Evolutionary conservation across 768 basidiomycete genomes (phyloP), one percentile per base, ranked within the genome.

Genomic region (Russula brevipes): DNA sequence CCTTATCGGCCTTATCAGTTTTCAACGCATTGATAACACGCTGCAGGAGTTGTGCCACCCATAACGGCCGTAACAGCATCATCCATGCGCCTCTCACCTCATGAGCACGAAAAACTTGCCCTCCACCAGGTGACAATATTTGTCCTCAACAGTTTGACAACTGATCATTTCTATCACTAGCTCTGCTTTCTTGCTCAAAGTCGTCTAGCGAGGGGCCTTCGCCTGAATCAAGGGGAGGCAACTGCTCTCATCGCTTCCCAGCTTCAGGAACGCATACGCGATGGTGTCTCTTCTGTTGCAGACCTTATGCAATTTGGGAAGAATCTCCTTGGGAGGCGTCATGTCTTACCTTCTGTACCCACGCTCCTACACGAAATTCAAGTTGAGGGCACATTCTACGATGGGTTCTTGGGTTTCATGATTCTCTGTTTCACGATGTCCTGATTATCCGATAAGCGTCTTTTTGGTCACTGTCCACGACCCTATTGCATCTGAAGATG

Each of bases 401-500:
- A 94, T 66, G 90, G 90, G 94, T 91, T 69, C 82, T 70, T 17
- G 44, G 12, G 54, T 38, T 45, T 31, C 46, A 17, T 24, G 9
- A 11, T n/a, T 38, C 31, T 38, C 30, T 42, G 53, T 63, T 31
- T 42, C 61, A 41, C 42, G 61, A 17, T 42, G 59, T 52, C 36
- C 58, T 69, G 71, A 63, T 59, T n/a, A 14, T n/a, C 46, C 16
- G 4, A 38, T 6, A 64, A 90, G 87, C 0, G 89, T 93, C 0
- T 99, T 98, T 76, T 82, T 99, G n/a, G 95, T 98, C 42, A 96
- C 96, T 0, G 92, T 98, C 1, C 95, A 98, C 70, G 89, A 96
- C 69, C 96, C 97, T 19, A 87, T 99, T 65, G 92, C 88, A 72
- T 87, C 92, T 0, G 86, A 92, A 62, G 75, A 81, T 45, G 93